Percentiles rank a stretch among this genome's conserved stretches.
Evolutionary conservation across 441 rosid species (phyloP).

Genomic region (Theobroma grandiflorum): DNA sequence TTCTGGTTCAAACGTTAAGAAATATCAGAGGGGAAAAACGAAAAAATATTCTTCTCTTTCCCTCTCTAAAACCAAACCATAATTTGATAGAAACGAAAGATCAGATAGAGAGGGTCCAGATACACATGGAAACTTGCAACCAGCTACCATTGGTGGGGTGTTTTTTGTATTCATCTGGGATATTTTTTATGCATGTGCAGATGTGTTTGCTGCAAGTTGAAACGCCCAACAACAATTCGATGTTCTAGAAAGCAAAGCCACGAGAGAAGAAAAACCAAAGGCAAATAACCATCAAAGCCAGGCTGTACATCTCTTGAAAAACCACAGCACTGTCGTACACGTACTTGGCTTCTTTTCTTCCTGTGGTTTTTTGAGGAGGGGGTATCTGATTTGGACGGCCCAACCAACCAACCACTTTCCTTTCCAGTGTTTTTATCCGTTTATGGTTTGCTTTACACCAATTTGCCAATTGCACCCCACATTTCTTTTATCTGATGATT

Average conservation of each 20-base stretch:
- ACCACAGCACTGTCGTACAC: slow-evolving; percentile 33
- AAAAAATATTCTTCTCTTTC: not conserved
- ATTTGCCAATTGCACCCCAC: not conserved
- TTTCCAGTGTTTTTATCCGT: not conserved
- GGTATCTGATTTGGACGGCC: slow-evolving; percentile 26
- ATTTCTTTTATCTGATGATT: not conserved
- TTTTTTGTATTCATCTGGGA: not conserved
- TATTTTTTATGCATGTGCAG: not conserved
- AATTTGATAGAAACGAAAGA: not conserved
- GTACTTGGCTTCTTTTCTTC: slow-evolving; percentile 13
- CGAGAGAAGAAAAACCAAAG: not conserved
- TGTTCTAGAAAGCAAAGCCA: slow-evolving; percentile 17
- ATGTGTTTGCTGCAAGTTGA: not conserved
- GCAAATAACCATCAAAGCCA: slow-evolving; percentile 17
- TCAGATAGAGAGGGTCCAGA: not conserved
- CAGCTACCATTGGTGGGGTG: not conserved
- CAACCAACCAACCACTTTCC: slow-evolving; percentile 12
- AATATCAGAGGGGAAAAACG: not conserved
- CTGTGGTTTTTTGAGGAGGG: not conserved
- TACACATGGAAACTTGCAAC: not conserved
- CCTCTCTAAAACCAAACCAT: not conserved
- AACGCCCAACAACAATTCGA: not conserved
- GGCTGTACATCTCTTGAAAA: slow-evolving; percentile 30
- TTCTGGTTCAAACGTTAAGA: not conserved
- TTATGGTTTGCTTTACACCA: not conserved